These are phyloP conservation scores for Albatrellus ellisii DNA, from an alignment of 768 basidiomycete species.

Conservation along the genomic window DNA sequence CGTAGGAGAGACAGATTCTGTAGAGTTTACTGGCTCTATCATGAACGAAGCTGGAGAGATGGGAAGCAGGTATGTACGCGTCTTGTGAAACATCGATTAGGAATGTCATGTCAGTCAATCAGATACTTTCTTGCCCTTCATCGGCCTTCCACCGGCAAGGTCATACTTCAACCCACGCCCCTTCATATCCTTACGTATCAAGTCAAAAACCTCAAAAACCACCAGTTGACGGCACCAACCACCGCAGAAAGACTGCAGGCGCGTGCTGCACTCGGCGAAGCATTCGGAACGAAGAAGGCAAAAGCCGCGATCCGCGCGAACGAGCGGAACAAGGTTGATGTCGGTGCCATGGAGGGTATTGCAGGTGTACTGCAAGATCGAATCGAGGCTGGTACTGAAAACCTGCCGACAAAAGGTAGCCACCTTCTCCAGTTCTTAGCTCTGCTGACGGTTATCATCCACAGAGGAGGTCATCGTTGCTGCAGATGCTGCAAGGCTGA, in stretches of 20 bases:
- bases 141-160: slow-evolving; percentile 60
- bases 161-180: slow-evolving; percentile 54
- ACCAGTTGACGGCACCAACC: slow-evolving; percentile 36
- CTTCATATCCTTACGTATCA: slow-evolving; percentile 60
- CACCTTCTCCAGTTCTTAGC: slow-evolving; percentile 5
- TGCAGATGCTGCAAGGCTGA: slow-evolving; percentile 51
- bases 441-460: not conserved
- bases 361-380: slow-evolving; percentile 71
- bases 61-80: slow-evolving; percentile 52
- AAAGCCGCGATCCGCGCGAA: slow-evolving; percentile 72
- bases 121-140: slow-evolving; percentile 81
- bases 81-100: not conserved
- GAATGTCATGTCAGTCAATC: not conserved
- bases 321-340: slow-evolving; percentile 86
- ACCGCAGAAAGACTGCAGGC: slow-evolving; percentile 46
- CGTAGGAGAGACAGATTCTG: slow-evolving; percentile 71
- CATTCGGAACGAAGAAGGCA: slow-evolving; percentile 93
- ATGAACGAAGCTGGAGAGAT: slow-evolving; percentile 35
- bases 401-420: slow-evolving; percentile 59
- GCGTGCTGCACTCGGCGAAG: slow-evolving; percentile 71
- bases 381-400: slow-evolving; percentile 61
- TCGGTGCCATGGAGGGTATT: slow-evolving; percentile 76
- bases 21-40: slow-evolving; percentile 69
- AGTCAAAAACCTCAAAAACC: slow-evolving; percentile 75
- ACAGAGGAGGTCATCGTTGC: slow-evolving; percentile 56